Evolutionary conservation across 345 rosid genomes (phyloP).

Genomic region (Gossypium longicalyx): DNA sequence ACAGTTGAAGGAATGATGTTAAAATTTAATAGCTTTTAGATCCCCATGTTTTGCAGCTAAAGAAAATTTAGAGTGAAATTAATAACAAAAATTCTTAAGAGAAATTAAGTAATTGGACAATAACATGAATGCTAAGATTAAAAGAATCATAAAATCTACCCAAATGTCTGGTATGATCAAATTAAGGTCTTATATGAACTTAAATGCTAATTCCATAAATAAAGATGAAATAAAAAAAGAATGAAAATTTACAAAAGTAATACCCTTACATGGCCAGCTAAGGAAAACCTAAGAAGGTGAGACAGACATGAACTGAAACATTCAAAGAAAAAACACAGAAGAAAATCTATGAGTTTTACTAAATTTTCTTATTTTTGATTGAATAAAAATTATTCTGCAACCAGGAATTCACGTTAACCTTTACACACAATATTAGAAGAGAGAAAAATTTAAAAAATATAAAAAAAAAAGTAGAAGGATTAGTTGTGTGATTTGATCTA

Average conservation of each 20-base stretch:
- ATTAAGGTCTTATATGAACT: not conserved
- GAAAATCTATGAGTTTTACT: too few relatives aligned
- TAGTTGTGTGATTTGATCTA: too few relatives aligned
- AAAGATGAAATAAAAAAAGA: not conserved
- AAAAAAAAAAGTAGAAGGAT: too few relatives aligned
- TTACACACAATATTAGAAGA: too few relatives aligned
- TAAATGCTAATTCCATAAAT: conserved; percentile 7
- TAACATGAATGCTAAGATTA: not conserved
- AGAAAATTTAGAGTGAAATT: not conserved
- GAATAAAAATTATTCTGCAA: too few relatives aligned
- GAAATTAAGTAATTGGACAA: not conserved
- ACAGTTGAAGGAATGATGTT: not conserved
- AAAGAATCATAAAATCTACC: not conserved
- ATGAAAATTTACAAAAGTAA: not conserved
- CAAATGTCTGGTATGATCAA: not conserved
- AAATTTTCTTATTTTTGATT: too few relatives aligned
- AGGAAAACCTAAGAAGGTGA: not conserved
- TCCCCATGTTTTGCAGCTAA: not conserved
- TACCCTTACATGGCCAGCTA: conserved; percentile 2
- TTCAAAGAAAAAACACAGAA: not conserved
- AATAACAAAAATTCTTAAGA: not conserved
- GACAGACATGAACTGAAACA: not conserved
- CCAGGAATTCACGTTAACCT: too few relatives aligned
- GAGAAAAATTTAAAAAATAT: too few relatives aligned
- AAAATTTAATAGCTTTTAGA: not conserved